A percentile compares a stretch with the other conserved stretches of the same genome.
phyloP scores from a whole-genome alignment of 768 basidiomycete species.

The Baorangia bicolor region DNA sequence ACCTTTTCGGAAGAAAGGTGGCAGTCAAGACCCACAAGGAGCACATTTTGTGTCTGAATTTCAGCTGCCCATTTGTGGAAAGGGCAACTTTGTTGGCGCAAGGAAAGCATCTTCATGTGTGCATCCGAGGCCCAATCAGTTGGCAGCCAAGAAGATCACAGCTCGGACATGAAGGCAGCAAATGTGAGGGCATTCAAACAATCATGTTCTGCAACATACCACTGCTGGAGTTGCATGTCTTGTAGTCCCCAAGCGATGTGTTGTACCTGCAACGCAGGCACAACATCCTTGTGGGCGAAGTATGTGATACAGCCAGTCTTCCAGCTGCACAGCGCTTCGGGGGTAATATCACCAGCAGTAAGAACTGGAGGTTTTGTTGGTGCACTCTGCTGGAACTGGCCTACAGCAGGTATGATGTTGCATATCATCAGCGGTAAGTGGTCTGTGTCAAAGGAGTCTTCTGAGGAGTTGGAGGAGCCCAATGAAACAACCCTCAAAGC shows the following conservation, averaged over 20 bases:
- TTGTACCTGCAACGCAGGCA: not conserved
- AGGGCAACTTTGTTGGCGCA: not conserved
- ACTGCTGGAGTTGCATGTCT: not conserved
- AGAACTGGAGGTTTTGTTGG: not conserved
- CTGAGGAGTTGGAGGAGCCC: too few species aligned
- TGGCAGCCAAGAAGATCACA: not conserved
- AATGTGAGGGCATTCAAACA: not conserved
- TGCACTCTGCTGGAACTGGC: not conserved
- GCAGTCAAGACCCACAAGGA: not conserved
- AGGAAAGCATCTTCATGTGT: not conserved
- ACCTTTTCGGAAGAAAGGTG: not conserved
- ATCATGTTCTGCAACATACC: conserved; percentile 3
- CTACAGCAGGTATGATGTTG: too few species aligned
- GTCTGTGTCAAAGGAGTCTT: too few species aligned
- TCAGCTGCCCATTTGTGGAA: not conserved
- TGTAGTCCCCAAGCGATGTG: conserved; percentile 5
- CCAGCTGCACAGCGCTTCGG: not conserved
- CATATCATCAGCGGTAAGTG: too few species aligned
- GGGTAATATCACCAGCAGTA: conserved; percentile 1
- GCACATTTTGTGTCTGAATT: not conserved
- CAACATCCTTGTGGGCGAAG: not conserved
- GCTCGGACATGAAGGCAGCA: not conserved
- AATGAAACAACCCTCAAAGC: too few species aligned
- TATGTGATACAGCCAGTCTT: conserved; percentile 1
- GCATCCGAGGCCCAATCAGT: conserved; percentile 4